Base-by-base conservation (phyloP, 2,329 filamentous ascomycete genomes). In the Remersonia thermophila region DNA sequence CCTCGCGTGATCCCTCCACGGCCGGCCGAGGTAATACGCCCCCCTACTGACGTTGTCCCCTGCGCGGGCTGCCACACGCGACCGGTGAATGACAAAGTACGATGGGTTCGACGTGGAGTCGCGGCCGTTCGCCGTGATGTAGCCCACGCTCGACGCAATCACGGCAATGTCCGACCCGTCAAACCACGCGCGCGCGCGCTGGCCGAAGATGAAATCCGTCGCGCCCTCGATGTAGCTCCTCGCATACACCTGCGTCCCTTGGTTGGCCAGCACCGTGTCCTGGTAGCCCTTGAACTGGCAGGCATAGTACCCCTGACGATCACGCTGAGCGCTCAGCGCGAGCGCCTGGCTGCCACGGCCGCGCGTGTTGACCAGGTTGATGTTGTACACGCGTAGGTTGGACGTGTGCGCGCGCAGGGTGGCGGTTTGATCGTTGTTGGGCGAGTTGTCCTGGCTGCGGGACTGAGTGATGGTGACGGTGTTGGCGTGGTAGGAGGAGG, bases 321-420 rank as follows among this genome's bases (percentile, higher is more conserved):
- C 50, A 7, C 54, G 55, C 35, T 63, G 60, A 1, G 64, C 62
- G 13, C 58, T 61, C 11, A 69, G 44, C 3, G 66, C 66, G 13
- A 69, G 56, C 25, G 65, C 65, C 44, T 68, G 65, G 38, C 55
- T 59, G 0, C 63, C 64, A 42, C 60, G 40, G n/a, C 66, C 66
- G 36, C 61, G 64, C 0, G 56, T 57, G 45, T 69, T 69, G 10
- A 56, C 54, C 9, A 69, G 55, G 36, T 68, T 73, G 51, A 80
- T 60, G 44, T 80, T 80, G 59, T 80, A 80, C 13, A 78, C 56
- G 45, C 67, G 69, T 40, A 78, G 63, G 46, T 70, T 64, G 4
- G 54, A 49, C 0, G 67, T 62, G 46, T 60, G 57, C 17, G 65
- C 58, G 8, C 61, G 52, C 18, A 69, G 53, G 0, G 63, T 65